Evolutionary conservation across 2,329 filamentous ascomycete genomes (phyloP).

Genomic region (Ascochyta pisi): DNA sequence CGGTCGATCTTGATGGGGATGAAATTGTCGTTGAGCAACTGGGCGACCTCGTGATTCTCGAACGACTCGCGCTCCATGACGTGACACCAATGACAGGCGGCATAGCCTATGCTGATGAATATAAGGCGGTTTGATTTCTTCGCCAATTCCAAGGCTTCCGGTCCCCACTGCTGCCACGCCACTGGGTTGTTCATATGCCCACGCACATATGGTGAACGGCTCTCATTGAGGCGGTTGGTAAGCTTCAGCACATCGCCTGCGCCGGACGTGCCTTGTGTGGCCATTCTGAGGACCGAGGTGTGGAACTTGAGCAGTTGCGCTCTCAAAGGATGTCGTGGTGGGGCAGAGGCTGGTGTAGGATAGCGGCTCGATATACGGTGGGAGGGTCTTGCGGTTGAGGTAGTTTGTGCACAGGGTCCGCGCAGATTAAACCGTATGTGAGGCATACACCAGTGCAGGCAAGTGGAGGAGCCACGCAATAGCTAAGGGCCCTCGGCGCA

Average conservation of each 20-base stretch:
- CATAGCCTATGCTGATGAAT: conserved; percentile 94
- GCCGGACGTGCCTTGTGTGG: conserved; percentile 30
- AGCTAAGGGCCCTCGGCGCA: conserved; percentile 3
- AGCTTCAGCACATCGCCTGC: conserved; percentile 47
- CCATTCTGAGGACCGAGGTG: conserved; percentile 41
- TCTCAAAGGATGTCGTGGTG: conserved; percentile 19
- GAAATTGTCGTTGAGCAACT: conserved; percentile 83
- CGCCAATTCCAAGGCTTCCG: conserved; percentile 77
- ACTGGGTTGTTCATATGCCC: conserved; percentile 82
- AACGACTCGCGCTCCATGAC: conserved; percentile 95
- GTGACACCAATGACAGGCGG: conserved; percentile 89
- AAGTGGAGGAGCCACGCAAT: conserved; percentile 10
- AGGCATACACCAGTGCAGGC: conserved; percentile 34
- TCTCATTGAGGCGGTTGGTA: conserved; percentile 65
- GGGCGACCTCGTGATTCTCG: conserved; percentile 78
- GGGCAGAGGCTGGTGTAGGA: conserved; percentile 18
- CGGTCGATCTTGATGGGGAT: conserved; percentile 92
- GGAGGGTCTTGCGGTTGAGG: conserved; percentile 13
- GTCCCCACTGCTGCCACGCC: conserved; percentile 88
- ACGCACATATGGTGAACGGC: conserved; percentile 73
- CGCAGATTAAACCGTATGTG: conserved; percentile 35
- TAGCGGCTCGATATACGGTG: conserved; percentile 6
- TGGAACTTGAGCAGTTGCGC: conserved; percentile 35
- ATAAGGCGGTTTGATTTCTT: conserved; percentile 84
- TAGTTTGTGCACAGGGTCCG: conserved; percentile 33